Evolutionary conservation across 148 eudicot species (phyloP).

Genomic region (Chenopodium quinoa): DNA sequence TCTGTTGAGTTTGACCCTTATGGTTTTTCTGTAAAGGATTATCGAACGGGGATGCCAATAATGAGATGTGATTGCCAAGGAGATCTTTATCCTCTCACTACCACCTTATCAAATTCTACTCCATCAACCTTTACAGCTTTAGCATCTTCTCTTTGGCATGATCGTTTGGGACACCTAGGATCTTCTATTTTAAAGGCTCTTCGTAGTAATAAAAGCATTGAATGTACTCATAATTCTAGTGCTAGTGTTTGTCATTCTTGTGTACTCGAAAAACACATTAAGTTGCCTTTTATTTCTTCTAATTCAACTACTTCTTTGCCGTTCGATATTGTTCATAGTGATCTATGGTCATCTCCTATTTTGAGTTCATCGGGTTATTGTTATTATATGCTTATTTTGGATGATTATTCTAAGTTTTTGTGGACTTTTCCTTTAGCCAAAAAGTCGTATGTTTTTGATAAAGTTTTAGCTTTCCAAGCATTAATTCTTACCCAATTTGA

Average conservation of each 20-base stretch:
- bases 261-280: constrained; percentile 1
- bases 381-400: not conserved
- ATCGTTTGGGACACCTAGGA: not conserved
- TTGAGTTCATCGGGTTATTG: not conserved
- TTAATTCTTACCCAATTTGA: not conserved
- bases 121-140: not conserved
- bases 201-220: not conserved
- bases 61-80: not conserved
- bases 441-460: not conserved
- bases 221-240: not conserved
- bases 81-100: not conserved
- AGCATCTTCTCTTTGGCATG: constrained; percentile 5
- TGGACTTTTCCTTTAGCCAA: not conserved
- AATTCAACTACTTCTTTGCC: not conserved
- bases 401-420: not conserved
- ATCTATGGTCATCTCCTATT: not conserved
- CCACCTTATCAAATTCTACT: not conserved
- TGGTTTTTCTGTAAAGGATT: too few species aligned
- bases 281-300: not conserved
- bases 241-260: not conserved
- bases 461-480: not conserved
- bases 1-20: too few species aligned
- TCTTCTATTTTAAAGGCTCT: not conserved
- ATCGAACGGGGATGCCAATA: not conserved
- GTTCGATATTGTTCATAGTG: not conserved